Conservation (phyloP, 1,284 basidiomycete species). For the Fomes fomentarius region DNA sequence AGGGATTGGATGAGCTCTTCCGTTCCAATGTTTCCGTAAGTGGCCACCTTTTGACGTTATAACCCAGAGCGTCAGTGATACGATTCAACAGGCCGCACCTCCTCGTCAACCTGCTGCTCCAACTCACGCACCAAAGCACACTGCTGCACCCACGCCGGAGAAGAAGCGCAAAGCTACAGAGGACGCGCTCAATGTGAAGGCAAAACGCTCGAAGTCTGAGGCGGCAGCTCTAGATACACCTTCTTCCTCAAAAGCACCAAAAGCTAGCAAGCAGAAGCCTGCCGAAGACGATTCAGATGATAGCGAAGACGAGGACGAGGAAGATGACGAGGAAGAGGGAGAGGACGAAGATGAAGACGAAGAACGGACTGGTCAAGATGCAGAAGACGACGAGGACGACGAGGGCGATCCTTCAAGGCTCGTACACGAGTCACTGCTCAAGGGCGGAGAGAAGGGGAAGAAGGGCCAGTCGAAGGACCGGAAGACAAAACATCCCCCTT, state of each 20-base stretch:
- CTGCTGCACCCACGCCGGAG: constrained; percentile 5
- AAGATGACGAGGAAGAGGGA: constrained; percentile 12
- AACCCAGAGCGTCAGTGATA: too few relatives aligned
- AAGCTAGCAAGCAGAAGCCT: not conserved
- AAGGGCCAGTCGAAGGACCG: constrained; percentile 23
- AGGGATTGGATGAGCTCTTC: constrained; percentile 38
- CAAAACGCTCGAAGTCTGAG: constrained; percentile 23
- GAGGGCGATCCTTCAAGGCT: constrained; percentile 43
- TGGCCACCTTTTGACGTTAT: too few relatives aligned
- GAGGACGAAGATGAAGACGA: constrained; percentile 10
- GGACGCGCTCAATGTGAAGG: constrained; percentile 10
- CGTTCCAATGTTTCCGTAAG: constrained; percentile 26
- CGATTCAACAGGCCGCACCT: too few relatives aligned
- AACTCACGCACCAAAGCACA: not conserved
- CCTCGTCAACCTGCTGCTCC: not conserved
- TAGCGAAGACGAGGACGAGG: constrained; percentile 6
- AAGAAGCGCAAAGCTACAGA: constrained; percentile 29
- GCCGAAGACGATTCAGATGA: constrained; percentile 3
- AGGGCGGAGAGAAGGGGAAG: constrained; percentile 16
- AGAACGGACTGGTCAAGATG: constrained; percentile 11
- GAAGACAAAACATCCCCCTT: constrained; percentile 53
- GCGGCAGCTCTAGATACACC: constrained; percentile 10
- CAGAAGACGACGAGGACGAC: constrained; percentile 36
- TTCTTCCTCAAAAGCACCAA: constrained; percentile 10
- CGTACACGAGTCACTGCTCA: constrained; percentile 47